These are phyloP conservation scores for Trichoderma sp. DNA, from an alignment of 2,329 filamentous ascomycete species.

Conservation along the genomic window DNA sequence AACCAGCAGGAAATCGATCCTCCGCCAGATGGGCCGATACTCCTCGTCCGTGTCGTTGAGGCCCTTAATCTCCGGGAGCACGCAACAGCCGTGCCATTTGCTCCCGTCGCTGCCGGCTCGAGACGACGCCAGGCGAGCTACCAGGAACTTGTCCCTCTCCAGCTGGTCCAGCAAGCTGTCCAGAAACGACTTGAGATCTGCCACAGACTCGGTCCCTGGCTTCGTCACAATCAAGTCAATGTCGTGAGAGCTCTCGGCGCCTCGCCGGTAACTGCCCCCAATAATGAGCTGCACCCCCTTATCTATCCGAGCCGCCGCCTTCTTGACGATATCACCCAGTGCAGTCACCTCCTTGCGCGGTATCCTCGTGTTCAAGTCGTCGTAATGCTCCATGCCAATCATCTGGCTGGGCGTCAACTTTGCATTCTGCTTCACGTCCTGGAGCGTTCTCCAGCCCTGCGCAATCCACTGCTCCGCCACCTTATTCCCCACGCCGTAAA, in stretches of 20 bases:
- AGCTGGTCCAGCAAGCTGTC: conserved; percentile 61
- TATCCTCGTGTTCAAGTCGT: conserved; percentile 76
- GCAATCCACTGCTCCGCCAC: conserved; percentile 75
- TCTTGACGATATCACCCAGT: conserved; percentile 63
- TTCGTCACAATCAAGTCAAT: conserved; percentile 84
- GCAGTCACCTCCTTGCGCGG: conserved; percentile 70
- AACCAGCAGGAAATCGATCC: conserved; percentile 82
- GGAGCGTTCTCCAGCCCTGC: conserved; percentile 69
- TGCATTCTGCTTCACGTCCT: conserved; percentile 62
- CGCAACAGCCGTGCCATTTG: conserved; percentile 87
- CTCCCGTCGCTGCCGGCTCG: conserved; percentile 52
- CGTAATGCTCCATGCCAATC: conserved; percentile 74
- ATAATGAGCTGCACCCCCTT: conserved; percentile 65
- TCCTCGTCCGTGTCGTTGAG: conserved; percentile 25
- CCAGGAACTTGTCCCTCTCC: conserved; percentile 61
- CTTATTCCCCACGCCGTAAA: conserved; percentile 73
- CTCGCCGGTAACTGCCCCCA: conserved; percentile 81
- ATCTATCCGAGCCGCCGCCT: conserved; percentile 59
- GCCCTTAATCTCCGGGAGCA: conserved; percentile 51
- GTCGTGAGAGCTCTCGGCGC: conserved; percentile 70
- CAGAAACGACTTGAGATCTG: conserved; percentile 61
- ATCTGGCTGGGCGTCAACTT: conserved; percentile 66
- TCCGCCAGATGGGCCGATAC: conserved; percentile 60
- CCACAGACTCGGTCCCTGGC: conserved; percentile 48
- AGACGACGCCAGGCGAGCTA: conserved; percentile 62